These are phyloP conservation scores for Sphagnurus paluster DNA, from an alignment of 1,284 basidiomycete species.

Conservation along the genomic window DNA sequence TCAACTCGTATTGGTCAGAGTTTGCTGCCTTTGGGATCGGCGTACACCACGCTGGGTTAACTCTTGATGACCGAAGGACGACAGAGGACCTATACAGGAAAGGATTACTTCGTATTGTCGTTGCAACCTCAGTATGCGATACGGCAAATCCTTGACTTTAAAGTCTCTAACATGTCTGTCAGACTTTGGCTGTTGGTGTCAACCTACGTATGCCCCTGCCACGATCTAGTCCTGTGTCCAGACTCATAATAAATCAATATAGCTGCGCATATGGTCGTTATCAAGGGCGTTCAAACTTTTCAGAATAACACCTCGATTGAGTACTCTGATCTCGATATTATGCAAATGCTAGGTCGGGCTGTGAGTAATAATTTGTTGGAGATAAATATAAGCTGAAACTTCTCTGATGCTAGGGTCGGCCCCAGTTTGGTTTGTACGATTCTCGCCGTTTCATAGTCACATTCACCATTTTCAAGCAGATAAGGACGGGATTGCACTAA, in stretches of 20 bases:
- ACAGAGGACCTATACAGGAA: constrained; percentile 74
- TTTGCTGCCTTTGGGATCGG: constrained; percentile 71
- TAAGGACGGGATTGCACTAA: constrained; percentile 75
- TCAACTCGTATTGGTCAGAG: constrained; percentile 35
- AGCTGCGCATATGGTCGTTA: constrained; percentile 82
- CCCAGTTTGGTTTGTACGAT: constrained; percentile 81
- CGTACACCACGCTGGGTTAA: constrained; percentile 85
- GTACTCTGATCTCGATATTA: constrained; percentile 80
- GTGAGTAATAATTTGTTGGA: constrained; percentile 40
- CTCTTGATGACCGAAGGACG: constrained; percentile 65
- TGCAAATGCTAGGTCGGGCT: constrained; percentile 86
- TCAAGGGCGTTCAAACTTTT: constrained; percentile 79
- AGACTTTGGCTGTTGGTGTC: constrained; percentile 88
- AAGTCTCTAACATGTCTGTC: background rate
- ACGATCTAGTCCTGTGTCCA: constrained; percentile 7
- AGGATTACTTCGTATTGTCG: constrained; percentile 64
- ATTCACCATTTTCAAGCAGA: constrained; percentile 43
- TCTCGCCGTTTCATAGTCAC: background rate
- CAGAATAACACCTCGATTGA: constrained; percentile 65
- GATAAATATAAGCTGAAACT: background rate
- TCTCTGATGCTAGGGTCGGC: constrained; percentile 64
- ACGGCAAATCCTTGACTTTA: background rate
- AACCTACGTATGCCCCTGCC: constrained; percentile 67
- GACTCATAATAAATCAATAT: constrained; percentile 4
- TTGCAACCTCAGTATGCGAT: constrained; percentile 69